Base-by-base conservation (phyloP, 768 basidiomycete species). In the Lactifluus pinguis region DNA sequence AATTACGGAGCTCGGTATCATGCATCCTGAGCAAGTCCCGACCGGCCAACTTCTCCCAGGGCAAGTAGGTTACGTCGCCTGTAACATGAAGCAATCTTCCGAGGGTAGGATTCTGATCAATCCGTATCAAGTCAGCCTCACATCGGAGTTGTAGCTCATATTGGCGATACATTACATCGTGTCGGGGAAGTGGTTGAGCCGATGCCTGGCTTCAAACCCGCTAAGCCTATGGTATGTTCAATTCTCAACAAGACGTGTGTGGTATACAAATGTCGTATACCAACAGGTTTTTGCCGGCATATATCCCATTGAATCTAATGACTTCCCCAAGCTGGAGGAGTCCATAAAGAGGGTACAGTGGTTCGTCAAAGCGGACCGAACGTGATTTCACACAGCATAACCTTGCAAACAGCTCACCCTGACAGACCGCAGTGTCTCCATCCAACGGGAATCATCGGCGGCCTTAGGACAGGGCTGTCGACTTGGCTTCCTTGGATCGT, bases 21-120 rank as follows among this genome's bases (percentile, higher is more conserved):
- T 95, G 80, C 78, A 94, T 70, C 95, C 95, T 4, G 89, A 92
- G 68, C 92, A 95, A 71, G 76, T 85, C n/a, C 79, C 89, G 13
- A 88, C 86, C 0, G 75, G 75, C 11, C 79, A 77, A 57, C 74
- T 93, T 49, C 79, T 80, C 58, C 81, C 88, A 39, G 91, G 91
- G 6, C 91, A 93, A 73, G 92, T 93, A 17, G 90, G 92, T 15
- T 94, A 84, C 68, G 80, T 92, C 59, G 89, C 92, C 1, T 98
- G 95, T 72, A 95, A 94, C 69, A 98, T 99, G 95, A 99, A 98
- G 72, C 89, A 97, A 67, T 89, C 90, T 10, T 83, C 89, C 14
- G 93, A 98, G 78, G 94, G 94, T 93, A 58, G 47, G 69, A 14
- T 13, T 8, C 53, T 36, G 58, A 29, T 13, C 17, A 14, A 13